Evolutionary conservation across 768 basidiomycete genomes (phyloP).

Genomic region (Asterophora parasitica): DNA sequence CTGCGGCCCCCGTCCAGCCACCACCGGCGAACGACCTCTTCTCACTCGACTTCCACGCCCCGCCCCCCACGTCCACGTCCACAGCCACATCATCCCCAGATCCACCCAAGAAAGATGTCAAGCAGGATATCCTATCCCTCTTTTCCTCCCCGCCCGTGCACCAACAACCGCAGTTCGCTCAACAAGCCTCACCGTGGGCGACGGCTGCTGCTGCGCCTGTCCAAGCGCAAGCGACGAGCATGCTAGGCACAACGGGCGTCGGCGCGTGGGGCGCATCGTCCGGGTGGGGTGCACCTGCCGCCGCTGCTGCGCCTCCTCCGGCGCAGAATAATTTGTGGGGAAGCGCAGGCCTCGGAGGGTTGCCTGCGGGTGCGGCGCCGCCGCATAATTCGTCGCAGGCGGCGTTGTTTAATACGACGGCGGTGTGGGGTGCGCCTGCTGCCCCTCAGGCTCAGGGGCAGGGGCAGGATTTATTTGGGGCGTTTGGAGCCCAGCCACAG

Average conservation of each 20-base stretch:
- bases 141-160: conserved; percentile 47
- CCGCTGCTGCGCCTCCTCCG: conserved; percentile 21
- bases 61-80: conserved; percentile 27
- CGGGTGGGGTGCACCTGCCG: conserved; percentile 48
- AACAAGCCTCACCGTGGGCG: conserved; percentile 28
- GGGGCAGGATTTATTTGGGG: conserved; percentile 33
- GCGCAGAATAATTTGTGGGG: conserved; percentile 40
- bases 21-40: conserved; percentile 65
- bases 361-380: conserved; percentile 15
- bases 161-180: conserved; percentile 29
- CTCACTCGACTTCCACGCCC: conserved; percentile 79
- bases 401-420: conserved; percentile 44
- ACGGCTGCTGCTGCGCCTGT: conserved; percentile 16
- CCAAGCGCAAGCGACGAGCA: conserved; percentile 34
- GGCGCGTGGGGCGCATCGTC: conserved; percentile 66
- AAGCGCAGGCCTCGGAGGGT: conserved; percentile 3
- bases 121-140: conserved; percentile 81
- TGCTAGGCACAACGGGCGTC: conserved; percentile 50
- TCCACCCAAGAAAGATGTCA: conserved; percentile 62
- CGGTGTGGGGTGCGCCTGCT: conserved; percentile 51
- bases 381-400: conserved; percentile 31
- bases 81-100: conserved; percentile 24
- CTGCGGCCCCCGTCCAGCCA: conserved; percentile 21
- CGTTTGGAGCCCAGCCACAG: conserved; percentile 13
- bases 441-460: conserved; percentile 17